Conservation (phyloP, 2,329 filamentous ascomycete species). For the Diplocarpon rosae region DNA sequence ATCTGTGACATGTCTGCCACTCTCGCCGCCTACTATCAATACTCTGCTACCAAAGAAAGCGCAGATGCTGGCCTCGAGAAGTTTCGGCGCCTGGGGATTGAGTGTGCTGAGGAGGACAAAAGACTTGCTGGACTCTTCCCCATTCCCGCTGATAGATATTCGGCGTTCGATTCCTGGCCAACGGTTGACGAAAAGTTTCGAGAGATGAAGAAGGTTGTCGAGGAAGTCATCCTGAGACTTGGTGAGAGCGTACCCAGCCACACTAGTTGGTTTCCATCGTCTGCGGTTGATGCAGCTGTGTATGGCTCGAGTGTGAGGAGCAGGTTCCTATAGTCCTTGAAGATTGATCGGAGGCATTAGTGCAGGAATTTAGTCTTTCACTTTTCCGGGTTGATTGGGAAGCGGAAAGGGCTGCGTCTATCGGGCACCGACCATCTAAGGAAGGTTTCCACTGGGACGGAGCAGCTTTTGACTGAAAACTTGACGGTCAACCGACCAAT, state of each 20-base stretch:
- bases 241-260: not conserved
- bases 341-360: too few species aligned
- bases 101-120: not conserved
- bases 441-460: too few species aligned
- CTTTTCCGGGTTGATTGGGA: too few species aligned
- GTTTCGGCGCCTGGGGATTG: not conserved
- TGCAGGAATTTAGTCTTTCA: too few species aligned
- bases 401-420: too few species aligned
- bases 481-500: too few species aligned
- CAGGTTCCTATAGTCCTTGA: too few species aligned
- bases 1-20: constrained; percentile 1
- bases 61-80: not conserved
- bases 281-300: too few species aligned
- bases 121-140: not conserved
- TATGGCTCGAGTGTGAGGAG: too few species aligned
- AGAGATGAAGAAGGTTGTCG: not conserved
- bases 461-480: too few species aligned
- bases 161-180: not conserved
- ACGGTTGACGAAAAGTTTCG: not conserved
- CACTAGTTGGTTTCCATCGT: not conserved
- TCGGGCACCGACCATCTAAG: too few species aligned
- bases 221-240: not conserved
- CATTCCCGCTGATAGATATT: not conserved
- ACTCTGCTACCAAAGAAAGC: not conserved
- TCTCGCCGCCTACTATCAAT: not conserved